Base-by-base conservation (phyloP, 148 eudicot species). In the Polygonum maritimum region DNA sequence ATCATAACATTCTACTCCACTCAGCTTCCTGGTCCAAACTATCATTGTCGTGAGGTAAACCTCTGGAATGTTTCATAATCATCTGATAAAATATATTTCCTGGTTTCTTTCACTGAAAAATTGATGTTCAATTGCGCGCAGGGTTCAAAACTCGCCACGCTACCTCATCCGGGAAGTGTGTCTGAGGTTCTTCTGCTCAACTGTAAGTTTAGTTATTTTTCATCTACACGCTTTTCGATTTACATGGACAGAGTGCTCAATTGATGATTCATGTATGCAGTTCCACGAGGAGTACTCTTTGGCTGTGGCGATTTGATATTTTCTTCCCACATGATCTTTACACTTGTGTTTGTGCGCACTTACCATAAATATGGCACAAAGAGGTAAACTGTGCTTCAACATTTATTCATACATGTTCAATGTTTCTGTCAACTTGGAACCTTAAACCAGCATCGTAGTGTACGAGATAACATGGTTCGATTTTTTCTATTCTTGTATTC, bases 241-340 rank as follows among this genome's bases (percentile, higher is more conserved):
- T 35, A 2, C 38, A n/a, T 67, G 44, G 36, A 36, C 10, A 15
- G 6, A 16, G 57, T 78, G 71, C 81, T 80, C 39, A 85, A 62
- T 18, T 58, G 10, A 39, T 79, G 36, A 70, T 70, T 35, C 70
- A 19, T 19, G 76, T 58, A 4, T 88, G 87, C 94, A 92, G 98
- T 92, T 89, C 89, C 96, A 76, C 85, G 84, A 31, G 97, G 97
- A 21, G 83, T 89, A 57, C 89, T 90, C 26, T 92, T 85, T 82
- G 99, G 99, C n/a, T 92, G 99, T 87, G 97, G 98, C 60, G 98
- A 95, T 79, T 85, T 95, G 76, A 95, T 95, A 82, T 95, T 95
- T 80, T 95, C 98, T 26, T 95, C 98, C 16, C 98, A 95, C 83
- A 95, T 95, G 98, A 95, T 95, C 81, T 95, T 95, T 81, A 76